phyloP scores from a whole-genome alignment of 176 grass and related monocot species.

The Paspalum notatum region DNA sequence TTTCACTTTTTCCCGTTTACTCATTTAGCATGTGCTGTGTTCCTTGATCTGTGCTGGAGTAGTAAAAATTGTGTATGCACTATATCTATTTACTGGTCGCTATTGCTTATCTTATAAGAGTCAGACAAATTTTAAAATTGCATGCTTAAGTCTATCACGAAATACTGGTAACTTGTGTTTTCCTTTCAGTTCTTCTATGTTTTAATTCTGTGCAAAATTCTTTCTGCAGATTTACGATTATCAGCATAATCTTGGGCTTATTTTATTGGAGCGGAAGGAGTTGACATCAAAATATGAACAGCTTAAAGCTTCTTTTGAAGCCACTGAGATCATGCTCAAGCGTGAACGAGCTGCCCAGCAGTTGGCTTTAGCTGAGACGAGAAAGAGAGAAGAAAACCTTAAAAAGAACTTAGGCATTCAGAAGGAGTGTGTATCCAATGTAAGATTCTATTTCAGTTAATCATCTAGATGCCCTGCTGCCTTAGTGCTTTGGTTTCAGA shows the following conservation, averaged over 20 bases:
- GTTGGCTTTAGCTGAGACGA: constrained; percentile 71
- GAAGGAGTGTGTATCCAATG: constrained; percentile 79
- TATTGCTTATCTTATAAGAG: not conserved
- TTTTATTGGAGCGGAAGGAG: constrained; percentile 81
- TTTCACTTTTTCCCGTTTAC: not conserved
- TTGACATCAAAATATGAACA: constrained; percentile 70
- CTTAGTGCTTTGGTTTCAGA: not conserved
- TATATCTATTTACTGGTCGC: not conserved
- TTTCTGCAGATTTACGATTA: constrained; percentile 75
- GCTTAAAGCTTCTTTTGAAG: constrained; percentile 61
- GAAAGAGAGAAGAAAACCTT: constrained; percentile 66
- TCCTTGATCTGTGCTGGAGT: not conserved
- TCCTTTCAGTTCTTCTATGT: not conserved
- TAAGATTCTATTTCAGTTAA: constrained; percentile 45
- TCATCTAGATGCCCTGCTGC: not conserved
- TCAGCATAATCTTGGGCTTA: constrained; percentile 86
- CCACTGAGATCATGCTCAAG: constrained; percentile 66
- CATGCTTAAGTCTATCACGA: not conserved
- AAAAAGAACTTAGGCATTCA: constrained; percentile 78
- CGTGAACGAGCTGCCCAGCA: constrained; percentile 62
- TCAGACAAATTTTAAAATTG: not conserved
- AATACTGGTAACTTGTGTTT: not conserved
- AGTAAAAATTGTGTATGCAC: not conserved
- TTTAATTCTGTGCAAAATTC: not conserved
- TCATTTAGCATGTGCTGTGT: not conserved